Evolutionary conservation across 306 rosid species (phyloP).

Genomic region (Quercus wislizeni): DNA sequence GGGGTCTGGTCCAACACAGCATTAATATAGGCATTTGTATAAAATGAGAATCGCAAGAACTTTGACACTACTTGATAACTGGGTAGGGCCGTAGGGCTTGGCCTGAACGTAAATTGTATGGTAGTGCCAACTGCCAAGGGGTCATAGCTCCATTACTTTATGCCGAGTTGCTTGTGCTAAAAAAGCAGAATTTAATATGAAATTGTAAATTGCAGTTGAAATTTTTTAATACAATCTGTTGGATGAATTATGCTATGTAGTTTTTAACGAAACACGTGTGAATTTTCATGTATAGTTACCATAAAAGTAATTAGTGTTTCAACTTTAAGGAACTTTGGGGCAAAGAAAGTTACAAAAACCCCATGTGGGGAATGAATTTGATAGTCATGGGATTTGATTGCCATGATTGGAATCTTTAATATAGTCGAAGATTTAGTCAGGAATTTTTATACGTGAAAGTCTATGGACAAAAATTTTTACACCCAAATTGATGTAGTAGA

Average conservation of each 20-base stretch:
- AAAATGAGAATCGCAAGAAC: neutral
- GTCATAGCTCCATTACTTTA: neutral
- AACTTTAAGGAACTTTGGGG: neutral
- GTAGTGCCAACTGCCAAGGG: neutral
- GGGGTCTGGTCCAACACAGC: conserved; percentile 15
- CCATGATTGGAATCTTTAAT: no score
- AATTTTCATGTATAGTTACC: neutral
- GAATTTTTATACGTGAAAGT: no score
- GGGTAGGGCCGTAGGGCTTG: neutral
- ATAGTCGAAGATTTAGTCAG: no score
- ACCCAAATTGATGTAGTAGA: no score
- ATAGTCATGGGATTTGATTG: no score
- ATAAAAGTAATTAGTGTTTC: neutral
- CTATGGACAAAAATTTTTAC: no score
- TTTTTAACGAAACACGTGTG: neutral
- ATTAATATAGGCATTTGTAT: conserved; percentile 17
- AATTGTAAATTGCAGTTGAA: neutral
- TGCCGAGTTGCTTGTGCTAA: neutral
- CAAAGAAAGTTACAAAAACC: neutral
- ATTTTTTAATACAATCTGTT: neutral
- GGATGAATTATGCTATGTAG: neutral
- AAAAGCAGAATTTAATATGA: neutral
- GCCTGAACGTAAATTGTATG: neutral
- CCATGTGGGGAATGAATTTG: neutral
- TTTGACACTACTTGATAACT: neutral